These are phyloP conservation scores for Volvox reticuliferus DNA, from an alignment of 139 green algal species.

Conservation along the genomic window DNA sequence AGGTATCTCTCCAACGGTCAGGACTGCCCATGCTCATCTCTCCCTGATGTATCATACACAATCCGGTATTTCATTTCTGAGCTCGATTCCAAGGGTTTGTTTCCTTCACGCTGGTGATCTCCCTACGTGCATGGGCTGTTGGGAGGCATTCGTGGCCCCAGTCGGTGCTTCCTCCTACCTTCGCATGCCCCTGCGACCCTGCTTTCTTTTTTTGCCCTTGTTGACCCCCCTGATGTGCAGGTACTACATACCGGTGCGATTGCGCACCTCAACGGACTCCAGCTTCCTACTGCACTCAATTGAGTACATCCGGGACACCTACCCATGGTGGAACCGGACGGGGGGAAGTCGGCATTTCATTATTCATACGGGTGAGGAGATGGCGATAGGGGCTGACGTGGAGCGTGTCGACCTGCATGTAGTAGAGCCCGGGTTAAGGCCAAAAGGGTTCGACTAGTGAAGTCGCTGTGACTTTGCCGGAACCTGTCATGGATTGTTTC, in stretches of 20 bases:
- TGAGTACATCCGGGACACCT: slow-evolving; percentile 33
- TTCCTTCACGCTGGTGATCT: too few species aligned
- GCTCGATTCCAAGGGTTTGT: too few species aligned
- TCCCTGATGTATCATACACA: too few species aligned
- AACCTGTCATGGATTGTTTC: too few species aligned
- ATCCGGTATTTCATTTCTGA: too few species aligned
- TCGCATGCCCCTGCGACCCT: not conserved
- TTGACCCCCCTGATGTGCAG: not conserved
- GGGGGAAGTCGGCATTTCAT: slow-evolving; percentile 43
- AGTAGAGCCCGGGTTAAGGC: too few species aligned
- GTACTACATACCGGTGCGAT: slow-evolving; percentile 59
- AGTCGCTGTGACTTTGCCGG: too few species aligned
- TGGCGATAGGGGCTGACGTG: not conserved
- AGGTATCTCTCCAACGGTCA: too few species aligned
- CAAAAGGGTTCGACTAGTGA: too few species aligned
- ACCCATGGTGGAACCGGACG: slow-evolving; percentile 44
- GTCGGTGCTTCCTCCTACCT: not conserved
- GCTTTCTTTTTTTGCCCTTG: not conserved
- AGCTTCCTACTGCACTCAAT: slow-evolving; percentile 10
- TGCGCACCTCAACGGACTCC: slow-evolving; percentile 19
- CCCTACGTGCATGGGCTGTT: too few species aligned
- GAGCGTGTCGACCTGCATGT: not conserved
- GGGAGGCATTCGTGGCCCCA: too few species aligned
- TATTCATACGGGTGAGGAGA: slow-evolving; percentile 52
- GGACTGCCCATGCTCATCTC: too few species aligned